Base-by-base conservation (phyloP, 2,329 filamentous ascomycete genomes). In the Xylariaceae sp. region DNA sequence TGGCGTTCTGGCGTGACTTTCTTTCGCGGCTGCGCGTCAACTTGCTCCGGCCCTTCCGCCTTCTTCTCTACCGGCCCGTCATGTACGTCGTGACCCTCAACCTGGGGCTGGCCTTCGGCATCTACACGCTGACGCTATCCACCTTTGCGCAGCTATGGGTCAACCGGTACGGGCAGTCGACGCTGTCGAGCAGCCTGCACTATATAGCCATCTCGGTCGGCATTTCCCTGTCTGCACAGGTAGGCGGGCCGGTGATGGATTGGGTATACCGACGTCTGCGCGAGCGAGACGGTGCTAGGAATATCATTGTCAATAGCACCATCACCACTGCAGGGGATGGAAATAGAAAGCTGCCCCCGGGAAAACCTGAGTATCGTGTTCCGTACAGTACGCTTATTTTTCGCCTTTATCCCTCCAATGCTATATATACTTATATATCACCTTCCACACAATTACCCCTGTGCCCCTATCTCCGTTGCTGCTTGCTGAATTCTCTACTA, bases 191-290 rank as follows among this genome's bases (percentile, higher is more conserved):
- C 3, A 79, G 80, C 3, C 68, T 85, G 19, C 75, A 82, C 24
- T 85, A 83, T 61, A 74, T 85, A 1, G 76, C 80, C 2, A 74
- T 83, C 3, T 77, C 80, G 0, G 57, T 81, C 3, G 82, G 80
- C 0, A 66, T 71, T 3, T 60, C 73, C 4, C 59, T 78, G 2
- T 75, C 75, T 3, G 60, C 74, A 0, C 73, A 76, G 51, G 65
- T 62, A 3, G 75, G 76, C 11, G 73, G 73, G 2, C 65, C 65
- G 4, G 60, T 72, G 9, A 78, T 67, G 65, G 76, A 78, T 62
- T 44, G 72, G 16, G 71, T 78, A 6, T 78, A 77, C 54, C 61
- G 34, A 6, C 53, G 63, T 17, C 47, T 69, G 24, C 62, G 16
- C 9, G 56, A 63, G 43, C 56, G 54, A 11, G 24, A 45, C 4